Evolutionary conservation across 768 basidiomycete species (phyloP).

Genomic region (Russula lepida): DNA sequence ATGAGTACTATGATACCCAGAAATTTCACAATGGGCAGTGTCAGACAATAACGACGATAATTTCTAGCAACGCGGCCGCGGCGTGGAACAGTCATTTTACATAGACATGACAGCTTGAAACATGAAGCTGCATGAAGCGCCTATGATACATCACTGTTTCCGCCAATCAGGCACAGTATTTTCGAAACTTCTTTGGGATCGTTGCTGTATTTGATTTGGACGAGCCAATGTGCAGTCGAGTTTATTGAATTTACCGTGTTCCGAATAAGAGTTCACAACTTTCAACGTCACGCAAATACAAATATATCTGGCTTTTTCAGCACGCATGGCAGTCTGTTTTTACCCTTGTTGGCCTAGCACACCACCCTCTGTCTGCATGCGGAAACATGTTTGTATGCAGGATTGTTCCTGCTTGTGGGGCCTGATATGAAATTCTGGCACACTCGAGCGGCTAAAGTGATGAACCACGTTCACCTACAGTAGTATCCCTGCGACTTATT

Average conservation of each 20-base stretch:
- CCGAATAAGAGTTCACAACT: not conserved
- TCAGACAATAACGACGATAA: not conserved
- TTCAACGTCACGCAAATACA: not conserved
- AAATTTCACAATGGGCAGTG: not conserved
- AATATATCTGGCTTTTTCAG: not conserved
- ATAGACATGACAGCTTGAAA: not conserved
- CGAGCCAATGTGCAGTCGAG: not conserved
- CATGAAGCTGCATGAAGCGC: not conserved
- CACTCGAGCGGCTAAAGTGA: not conserved
- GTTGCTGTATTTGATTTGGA: not conserved
- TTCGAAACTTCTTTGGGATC: not conserved
- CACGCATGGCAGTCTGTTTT: not conserved
- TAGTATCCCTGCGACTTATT: not conserved
- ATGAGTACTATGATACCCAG: no score
- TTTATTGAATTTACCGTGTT: not conserved
- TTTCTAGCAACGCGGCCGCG: not conserved
- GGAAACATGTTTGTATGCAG: not conserved
- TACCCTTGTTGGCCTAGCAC: constrained; percentile 3
- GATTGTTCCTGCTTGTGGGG: not conserved
- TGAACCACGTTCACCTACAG: not conserved
- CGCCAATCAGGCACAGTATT: not conserved
- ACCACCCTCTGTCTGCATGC: not conserved
- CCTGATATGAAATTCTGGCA: constrained; percentile 7
- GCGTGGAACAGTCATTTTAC: not conserved
- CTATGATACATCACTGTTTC: not conserved